Conservation (phyloP, 306 rosid genomes). For the Prunus padus region DNA sequence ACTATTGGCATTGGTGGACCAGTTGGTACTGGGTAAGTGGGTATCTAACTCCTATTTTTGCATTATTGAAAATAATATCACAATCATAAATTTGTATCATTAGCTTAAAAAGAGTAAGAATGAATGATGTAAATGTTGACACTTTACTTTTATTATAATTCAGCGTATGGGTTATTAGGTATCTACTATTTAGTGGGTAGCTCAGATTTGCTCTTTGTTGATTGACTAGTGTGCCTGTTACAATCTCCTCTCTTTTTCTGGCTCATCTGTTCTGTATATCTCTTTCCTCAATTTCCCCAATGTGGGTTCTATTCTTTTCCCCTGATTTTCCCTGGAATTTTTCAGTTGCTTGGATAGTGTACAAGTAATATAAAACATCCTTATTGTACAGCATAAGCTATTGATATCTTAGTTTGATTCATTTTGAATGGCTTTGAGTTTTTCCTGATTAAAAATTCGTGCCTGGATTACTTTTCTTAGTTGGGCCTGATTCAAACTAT, state of each 20-base stretch:
- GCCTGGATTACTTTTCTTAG: background rate
- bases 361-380: background rate
- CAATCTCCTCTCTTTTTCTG: background rate
- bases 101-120: background rate
- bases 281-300: background rate
- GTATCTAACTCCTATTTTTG: slow-evolving; percentile 22
- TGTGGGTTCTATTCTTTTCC: background rate
- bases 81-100: background rate
- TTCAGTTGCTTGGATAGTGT: background rate
- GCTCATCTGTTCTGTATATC: background rate
- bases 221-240: background rate
- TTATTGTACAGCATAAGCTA: background rate
- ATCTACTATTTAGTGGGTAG: background rate
- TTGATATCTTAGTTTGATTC: background rate
- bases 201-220: no score
- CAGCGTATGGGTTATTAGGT: background rate
- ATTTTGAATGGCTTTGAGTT: background rate
- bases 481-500: background rate
- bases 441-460: background rate
- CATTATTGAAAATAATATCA: background rate
- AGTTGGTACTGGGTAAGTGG: slow-evolving; percentile 94
- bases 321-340: background rate
- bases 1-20: slow-evolving; percentile 98
- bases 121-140: background rate
- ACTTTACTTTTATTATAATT: background rate